phyloP scores from a whole-genome alignment of 1,284 basidiomycete genomes.

The Naganishia albida region DNA sequence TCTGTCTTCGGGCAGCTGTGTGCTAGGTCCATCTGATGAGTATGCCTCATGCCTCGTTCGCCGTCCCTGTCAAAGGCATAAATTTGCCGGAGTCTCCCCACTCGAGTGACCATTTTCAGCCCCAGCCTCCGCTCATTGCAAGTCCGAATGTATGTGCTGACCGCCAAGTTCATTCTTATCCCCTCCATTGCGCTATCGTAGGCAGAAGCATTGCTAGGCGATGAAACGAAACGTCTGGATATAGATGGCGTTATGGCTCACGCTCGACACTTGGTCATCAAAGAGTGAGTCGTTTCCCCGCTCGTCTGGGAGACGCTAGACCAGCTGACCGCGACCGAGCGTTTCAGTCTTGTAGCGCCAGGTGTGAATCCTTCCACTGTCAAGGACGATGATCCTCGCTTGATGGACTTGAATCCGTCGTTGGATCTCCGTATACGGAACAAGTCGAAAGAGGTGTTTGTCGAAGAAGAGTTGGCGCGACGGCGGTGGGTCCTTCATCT shows the following conservation, averaged over 20 bases:
- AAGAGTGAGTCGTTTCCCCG: slow-evolving; percentile 41
- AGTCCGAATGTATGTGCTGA: slow-evolving; percentile 21
- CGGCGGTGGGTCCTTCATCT: slow-evolving; percentile 48
- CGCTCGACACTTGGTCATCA: slow-evolving; percentile 48
- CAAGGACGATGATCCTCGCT: slow-evolving; percentile 53
- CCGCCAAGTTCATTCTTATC: neutral
- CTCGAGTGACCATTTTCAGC: neutral
- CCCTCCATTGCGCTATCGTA: slow-evolving; percentile 28
- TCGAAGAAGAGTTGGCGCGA: slow-evolving; percentile 60
- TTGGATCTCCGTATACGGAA: slow-evolving; percentile 55
- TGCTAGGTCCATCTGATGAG: slow-evolving; percentile 19
- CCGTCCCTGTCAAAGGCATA: neutral
- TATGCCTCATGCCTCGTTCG: slow-evolving; percentile 11
- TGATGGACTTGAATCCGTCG: slow-evolving; percentile 52
- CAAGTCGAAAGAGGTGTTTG: slow-evolving; percentile 58
- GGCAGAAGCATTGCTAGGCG: slow-evolving; percentile 52
- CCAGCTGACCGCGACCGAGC: neutral
- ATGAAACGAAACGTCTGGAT: slow-evolving; percentile 45
- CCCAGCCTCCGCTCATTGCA: neutral
- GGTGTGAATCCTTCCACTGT: slow-evolving; percentile 50
- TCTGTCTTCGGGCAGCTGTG: slow-evolving; percentile 1
- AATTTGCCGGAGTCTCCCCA: neutral
- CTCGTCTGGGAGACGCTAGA: neutral
- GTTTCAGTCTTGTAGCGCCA: slow-evolving; percentile 13
- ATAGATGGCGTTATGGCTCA: slow-evolving; percentile 54